A percentile compares a stretch with the other conserved stretches of the same genome.
phyloP scores from a whole-genome alignment of 2,329 filamentous ascomycete genomes.

The Fusarium robinianum region DNA sequence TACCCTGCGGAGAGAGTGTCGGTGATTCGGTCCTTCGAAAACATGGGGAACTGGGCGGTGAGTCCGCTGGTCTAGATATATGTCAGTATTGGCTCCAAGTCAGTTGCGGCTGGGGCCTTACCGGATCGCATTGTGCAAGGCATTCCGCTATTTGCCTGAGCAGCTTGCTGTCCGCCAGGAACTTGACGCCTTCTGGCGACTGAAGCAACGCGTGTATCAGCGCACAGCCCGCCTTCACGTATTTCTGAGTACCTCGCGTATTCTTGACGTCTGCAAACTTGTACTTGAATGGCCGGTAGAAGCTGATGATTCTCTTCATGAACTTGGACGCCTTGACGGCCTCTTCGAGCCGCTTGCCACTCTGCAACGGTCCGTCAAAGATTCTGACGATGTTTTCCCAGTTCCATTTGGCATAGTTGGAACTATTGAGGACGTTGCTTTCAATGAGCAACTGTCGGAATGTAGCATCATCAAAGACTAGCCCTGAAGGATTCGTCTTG shows the following conservation, averaged over 20 bases:
- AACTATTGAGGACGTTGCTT: conserved; percentile 83
- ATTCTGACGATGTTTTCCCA: conserved; percentile 92
- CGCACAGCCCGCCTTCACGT: conserved; percentile 86
- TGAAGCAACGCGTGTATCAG: conserved; percentile 86
- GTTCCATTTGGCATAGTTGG: conserved; percentile 94
- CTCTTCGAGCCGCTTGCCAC: conserved; percentile 89
- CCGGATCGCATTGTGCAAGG: conserved; percentile 89
- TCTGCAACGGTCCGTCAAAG: conserved; percentile 89
- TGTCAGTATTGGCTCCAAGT: conserved; percentile 27
- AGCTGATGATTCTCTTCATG: conserved; percentile 90
- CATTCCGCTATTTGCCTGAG: conserved; percentile 94
- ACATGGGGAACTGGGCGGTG: conserved; percentile 84
- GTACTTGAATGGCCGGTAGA: conserved; percentile 96
- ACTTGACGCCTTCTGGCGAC: conserved; percentile 80
- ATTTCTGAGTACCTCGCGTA: conserved; percentile 91
- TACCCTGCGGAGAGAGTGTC: conserved; percentile 92
- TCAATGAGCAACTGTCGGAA: conserved; percentile 72
- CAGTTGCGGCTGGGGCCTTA: conserved; percentile 45
- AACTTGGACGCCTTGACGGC: conserved; percentile 95
- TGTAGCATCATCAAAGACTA: conserved; percentile 62
- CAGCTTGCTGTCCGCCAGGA: conserved; percentile 89
- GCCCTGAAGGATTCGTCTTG: conserved; percentile 52
- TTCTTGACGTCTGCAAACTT: conserved; percentile 90
- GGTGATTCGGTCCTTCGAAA: conserved; percentile 80
- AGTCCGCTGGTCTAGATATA: conserved; percentile 64